phyloP scores from a whole-genome alignment of 139 green algal genomes.

The Chlamydomonas schloesseri region DNA sequence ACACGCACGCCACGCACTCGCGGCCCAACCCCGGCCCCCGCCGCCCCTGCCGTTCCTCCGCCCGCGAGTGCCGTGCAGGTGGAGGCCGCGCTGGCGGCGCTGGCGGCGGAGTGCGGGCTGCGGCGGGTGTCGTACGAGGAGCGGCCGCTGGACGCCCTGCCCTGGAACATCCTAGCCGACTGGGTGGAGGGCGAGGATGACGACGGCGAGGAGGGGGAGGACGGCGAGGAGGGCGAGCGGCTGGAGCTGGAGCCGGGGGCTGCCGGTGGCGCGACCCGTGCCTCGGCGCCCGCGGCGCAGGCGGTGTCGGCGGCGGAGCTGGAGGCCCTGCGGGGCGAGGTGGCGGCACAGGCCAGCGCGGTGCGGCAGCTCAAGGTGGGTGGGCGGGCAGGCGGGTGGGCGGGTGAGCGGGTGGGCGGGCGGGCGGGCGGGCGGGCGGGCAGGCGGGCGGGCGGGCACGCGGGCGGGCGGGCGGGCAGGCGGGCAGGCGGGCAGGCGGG shows the following conservation, averaged over 20 bases:
- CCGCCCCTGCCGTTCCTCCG: no score
- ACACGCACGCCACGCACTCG: no score
- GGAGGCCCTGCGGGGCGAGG: background rate
- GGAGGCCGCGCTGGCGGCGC: background rate
- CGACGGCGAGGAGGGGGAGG: background rate
- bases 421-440: no score
- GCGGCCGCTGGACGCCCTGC: conserved; percentile 43
- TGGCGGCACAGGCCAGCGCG: conserved; percentile 31
- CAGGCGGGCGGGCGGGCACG: no score
- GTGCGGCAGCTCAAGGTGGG: conserved; percentile 54
- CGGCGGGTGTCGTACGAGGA: conserved; percentile 9
- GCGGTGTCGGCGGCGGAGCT: background rate
- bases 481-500: no score
- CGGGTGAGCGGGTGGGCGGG: no score
- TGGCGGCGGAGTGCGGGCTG: conserved; percentile 42
- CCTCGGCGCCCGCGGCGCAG: no score
- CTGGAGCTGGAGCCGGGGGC: background rate
- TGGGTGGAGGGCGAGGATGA: background rate
- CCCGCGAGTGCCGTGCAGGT: conserved; percentile 5
- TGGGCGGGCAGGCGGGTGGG: background rate
- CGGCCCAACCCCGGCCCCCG: no score
- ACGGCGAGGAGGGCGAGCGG: background rate
- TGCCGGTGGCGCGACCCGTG: no score
- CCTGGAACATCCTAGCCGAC: conserved; percentile 50
- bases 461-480: no score